Evolutionary conservation across 345 rosid genomes (phyloP).

Genomic region (Heritiera littoralis): DNA sequence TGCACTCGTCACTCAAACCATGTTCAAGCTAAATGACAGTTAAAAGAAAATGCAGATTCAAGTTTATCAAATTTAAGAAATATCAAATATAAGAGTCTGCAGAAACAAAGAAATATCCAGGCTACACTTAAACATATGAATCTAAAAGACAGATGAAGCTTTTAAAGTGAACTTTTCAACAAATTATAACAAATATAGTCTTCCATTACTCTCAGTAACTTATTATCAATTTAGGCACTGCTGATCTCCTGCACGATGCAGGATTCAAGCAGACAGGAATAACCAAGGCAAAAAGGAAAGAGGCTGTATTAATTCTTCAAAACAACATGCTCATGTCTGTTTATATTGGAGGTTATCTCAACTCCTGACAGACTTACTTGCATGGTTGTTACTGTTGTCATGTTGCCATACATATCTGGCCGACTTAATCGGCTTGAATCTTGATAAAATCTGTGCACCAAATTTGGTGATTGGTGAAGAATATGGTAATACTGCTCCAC

Average conservation of each 20-base stretch:
- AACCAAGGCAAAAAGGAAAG: conserved; percentile 6
- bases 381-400: conserved; percentile 62
- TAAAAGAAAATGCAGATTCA: background rate
- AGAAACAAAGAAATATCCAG: background rate
- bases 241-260: background rate
- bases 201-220: background rate
- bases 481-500: conserved; percentile 70
- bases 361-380: conserved; percentile 38
- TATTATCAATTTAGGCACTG: background rate
- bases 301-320: background rate
- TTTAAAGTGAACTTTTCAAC: background rate
- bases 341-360: background rate
- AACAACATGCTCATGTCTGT: background rate
- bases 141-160: background rate
- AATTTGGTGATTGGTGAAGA: conserved; percentile 59
- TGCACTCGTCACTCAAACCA: conserved; percentile 5
- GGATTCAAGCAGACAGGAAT: background rate
- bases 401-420: conserved; percentile 49
- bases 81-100: background rate
- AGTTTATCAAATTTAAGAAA: background rate
- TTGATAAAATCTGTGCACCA: conserved; percentile 67
- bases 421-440: conserved; percentile 66
- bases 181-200: background rate
- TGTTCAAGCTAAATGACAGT: background rate
- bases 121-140: background rate